A percentile compares a stretch with the other conserved stretches of the same genome.
Evolutionary conservation across 148 eudicot genomes (phyloP).

Genomic region (Agrostemma githago): DNA sequence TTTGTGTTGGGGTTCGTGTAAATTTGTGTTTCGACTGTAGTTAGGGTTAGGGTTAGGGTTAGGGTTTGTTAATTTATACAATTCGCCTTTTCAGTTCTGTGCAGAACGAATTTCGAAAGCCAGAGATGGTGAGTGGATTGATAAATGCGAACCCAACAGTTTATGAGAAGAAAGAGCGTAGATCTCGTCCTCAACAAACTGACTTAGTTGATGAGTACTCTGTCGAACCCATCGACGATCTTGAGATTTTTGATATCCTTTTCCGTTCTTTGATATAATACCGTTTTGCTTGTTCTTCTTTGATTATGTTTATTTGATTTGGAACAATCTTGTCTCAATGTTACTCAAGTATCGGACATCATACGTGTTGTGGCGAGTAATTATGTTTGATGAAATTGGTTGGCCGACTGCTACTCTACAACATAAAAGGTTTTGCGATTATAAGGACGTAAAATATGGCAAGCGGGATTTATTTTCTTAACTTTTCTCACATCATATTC

Average conservation of each 20-base stretch:
- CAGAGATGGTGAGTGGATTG: conserved; percentile 38
- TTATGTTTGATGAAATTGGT: too few relatives aligned
- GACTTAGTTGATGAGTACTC: conserved; percentile 29
- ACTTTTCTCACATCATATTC: conserved; percentile 63
- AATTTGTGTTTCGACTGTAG: background rate
- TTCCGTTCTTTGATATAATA: background rate
- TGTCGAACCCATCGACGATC: conserved; percentile 37
- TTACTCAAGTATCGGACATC: too few relatives aligned
- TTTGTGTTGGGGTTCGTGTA: background rate
- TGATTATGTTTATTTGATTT: background rate
- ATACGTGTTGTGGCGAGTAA: background rate
- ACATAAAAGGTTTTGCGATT: too few relatives aligned
- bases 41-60: background rate
- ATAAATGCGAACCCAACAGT: conserved; percentile 52
- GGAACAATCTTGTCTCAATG: background rate
- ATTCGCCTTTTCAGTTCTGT: background rate
- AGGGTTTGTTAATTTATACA: background rate
- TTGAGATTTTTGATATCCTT: conserved; percentile 52
- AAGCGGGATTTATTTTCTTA: conserved; percentile 26
- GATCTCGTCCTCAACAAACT: conserved; percentile 20
- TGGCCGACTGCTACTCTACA: background rate
- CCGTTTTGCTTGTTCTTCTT: background rate
- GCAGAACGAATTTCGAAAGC: background rate
- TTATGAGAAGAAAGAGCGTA: conserved; percentile 43
- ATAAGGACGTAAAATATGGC: background rate